Percentiles rank a stretch among this genome's conserved stretches.
These are phyloP conservation scores for Trematosphaeria pertusa DNA, from an alignment of 2,329 filamentous ascomycete species.

Conservation along the genomic window DNA sequence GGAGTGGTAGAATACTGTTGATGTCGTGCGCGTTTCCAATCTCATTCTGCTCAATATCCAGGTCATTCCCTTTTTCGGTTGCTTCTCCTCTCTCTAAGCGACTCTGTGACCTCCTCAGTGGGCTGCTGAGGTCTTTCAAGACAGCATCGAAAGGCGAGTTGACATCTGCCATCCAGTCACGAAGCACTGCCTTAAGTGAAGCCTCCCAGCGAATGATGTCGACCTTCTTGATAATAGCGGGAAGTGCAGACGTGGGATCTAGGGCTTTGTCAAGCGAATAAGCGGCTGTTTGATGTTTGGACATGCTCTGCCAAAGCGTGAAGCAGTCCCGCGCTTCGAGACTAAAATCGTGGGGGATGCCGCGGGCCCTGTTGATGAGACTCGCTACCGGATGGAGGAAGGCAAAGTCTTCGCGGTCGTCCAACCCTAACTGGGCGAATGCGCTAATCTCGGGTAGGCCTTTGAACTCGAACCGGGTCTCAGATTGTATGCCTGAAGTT, in stretches of 20 bases:
- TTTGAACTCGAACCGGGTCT: conserved; percentile 56
- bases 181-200: conserved; percentile 64
- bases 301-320: conserved; percentile 70
- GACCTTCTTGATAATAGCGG: conserved; percentile 65
- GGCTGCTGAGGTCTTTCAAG: conserved; percentile 52
- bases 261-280: conserved; percentile 61
- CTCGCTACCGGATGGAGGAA: conserved; percentile 73
- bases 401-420: conserved; percentile 58
- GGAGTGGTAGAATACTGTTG: conserved; percentile 62
- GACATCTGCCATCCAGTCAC: conserved; percentile 65
- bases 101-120: conserved; percentile 17
- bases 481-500: no score
- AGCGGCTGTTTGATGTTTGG: conserved; percentile 59
- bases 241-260: conserved; percentile 58
- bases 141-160: conserved; percentile 61
- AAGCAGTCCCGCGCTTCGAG: conserved; percentile 76
- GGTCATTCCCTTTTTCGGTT: conserved; percentile 8
- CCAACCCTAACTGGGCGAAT: conserved; percentile 55
- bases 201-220: conserved; percentile 72
- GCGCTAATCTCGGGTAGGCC: conserved; percentile 52
- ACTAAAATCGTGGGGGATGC: conserved; percentile 70
- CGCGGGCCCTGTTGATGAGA: conserved; percentile 66
- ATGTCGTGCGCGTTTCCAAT: conserved; percentile 33
- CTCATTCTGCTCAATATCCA: conserved; percentile 29
- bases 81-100: conserved; percentile 9